A percentile compares a stretch with the other conserved stretches of the same genome.
Evolutionary conservation across 2,329 filamentous ascomycete genomes (phyloP).

Genomic region (Hymenoscyphus linearis): DNA sequence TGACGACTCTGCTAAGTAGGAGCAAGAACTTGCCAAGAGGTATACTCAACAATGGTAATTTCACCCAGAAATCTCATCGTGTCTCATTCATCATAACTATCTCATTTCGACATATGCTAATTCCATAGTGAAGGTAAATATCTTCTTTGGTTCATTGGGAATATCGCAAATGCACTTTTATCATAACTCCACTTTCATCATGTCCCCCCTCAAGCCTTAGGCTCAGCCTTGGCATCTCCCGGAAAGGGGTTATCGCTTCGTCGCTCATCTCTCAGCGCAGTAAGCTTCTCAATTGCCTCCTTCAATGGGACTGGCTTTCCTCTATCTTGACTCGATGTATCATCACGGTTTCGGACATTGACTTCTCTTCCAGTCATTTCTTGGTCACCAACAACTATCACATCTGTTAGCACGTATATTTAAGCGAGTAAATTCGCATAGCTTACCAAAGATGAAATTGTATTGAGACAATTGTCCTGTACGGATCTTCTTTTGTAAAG

Average conservation of each 20-base stretch:
- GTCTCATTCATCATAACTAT: too few species aligned
- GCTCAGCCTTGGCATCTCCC: conserved; percentile 21
- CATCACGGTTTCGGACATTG: conserved; percentile 60
- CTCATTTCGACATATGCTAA: too few species aligned
- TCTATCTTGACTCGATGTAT: conserved; percentile 55
- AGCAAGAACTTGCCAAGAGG: too few species aligned
- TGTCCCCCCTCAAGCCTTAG: conserved; percentile 1
- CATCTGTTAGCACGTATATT: conserved; percentile 9
- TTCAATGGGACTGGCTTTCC: conserved; percentile 53
- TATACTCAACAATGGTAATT: too few species aligned
- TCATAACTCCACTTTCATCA: not conserved
- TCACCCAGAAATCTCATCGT: too few species aligned
- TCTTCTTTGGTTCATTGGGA: not conserved
- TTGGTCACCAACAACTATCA: conserved; percentile 54
- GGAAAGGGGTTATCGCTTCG: conserved; percentile 36
- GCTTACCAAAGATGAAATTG: conserved; percentile 72
- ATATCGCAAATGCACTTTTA: not conserved
- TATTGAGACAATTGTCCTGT: conserved; percentile 76
- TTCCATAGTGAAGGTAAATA: not conserved
- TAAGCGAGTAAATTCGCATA: not conserved
- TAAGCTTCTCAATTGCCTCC: conserved; percentile 51
- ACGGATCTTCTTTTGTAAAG: conserved; percentile 84
- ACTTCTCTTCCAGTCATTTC: conserved; percentile 56
- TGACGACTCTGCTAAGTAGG: too few species aligned
- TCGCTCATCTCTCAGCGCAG: conserved; percentile 45